A percentile compares a stretch with the other conserved stretches of the same genome.
Evolutionary conservation across 2,329 filamentous ascomycete species (phyloP).

Genomic region (Aspergillus proliferans): DNA sequence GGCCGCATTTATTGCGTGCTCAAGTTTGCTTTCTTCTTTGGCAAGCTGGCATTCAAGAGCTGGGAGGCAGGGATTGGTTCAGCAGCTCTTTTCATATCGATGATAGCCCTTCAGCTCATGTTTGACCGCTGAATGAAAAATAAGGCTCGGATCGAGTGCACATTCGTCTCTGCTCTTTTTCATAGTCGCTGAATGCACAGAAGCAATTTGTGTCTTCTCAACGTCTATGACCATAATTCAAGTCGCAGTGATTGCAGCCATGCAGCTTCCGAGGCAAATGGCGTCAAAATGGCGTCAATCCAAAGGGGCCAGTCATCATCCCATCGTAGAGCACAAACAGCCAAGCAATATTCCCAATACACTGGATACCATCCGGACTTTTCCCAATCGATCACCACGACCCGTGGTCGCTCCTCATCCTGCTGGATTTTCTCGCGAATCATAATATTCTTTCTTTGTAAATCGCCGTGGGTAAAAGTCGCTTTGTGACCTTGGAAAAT

Average conservation of each 20-base stretch:
- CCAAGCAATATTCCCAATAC: conserved; percentile 35
- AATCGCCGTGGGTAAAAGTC: conserved; percentile 26
- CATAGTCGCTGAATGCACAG: too few relatives aligned
- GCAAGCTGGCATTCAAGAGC: too few relatives aligned
- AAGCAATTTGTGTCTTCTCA: not conserved
- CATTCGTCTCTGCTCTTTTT: too few relatives aligned
- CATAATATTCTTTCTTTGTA: conserved; percentile 28
- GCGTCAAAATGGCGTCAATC: conserved; percentile 24
- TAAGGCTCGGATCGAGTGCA: too few relatives aligned
- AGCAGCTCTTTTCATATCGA: too few relatives aligned
- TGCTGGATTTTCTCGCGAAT: conserved; percentile 7
- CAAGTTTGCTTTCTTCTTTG: too few relatives aligned
- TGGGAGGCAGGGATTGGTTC: too few relatives aligned
- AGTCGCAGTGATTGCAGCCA: conserved; percentile 21
- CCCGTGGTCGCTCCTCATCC: conserved; percentile 1
- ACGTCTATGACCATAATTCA: conserved; percentile 20
- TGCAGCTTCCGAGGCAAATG: conserved; percentile 25
- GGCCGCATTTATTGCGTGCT: too few relatives aligned
- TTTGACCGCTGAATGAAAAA: too few relatives aligned
- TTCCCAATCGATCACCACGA: conserved; percentile 36
- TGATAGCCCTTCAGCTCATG: too few relatives aligned
- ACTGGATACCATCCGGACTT: conserved; percentile 33
- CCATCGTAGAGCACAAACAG: conserved; percentile 27
- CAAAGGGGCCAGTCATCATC: conserved; percentile 30
- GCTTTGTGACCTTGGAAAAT: conserved; percentile 17